Conservation (phyloP, 2,329 filamentous ascomycete species). For the Cadophora sp. region DNA sequence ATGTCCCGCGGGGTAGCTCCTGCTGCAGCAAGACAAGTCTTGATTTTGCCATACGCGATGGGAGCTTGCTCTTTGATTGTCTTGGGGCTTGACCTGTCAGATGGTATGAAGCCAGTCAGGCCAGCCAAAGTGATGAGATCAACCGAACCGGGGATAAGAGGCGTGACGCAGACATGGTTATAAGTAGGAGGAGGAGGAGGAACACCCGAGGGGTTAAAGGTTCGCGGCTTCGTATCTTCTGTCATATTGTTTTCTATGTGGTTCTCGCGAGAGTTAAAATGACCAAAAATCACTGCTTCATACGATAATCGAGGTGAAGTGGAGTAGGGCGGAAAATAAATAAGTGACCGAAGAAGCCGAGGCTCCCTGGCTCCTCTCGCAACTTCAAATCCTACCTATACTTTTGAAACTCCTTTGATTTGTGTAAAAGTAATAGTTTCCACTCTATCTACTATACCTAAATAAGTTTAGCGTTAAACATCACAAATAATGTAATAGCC, state of each 20-base stretch:
- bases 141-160: constrained; percentile 23
- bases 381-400: too few relatives aligned
- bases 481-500: too few relatives aligned
- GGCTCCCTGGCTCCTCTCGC: too few relatives aligned
- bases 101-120: neutral
- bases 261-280: too few relatives aligned
- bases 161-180: constrained; percentile 25
- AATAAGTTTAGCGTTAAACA: too few relatives aligned
- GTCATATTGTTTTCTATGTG: neutral
- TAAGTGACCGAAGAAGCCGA: too few relatives aligned
- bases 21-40: constrained; percentile 22
- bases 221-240: constrained; percentile 14
- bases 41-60: constrained; percentile 23
- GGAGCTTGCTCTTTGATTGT: constrained; percentile 20
- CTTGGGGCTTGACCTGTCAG: constrained; percentile 3
- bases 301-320: too few relatives aligned
- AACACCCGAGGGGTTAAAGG: constrained; percentile 12
- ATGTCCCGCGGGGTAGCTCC: constrained; percentile 22
- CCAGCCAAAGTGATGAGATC: constrained; percentile 20
- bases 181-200: constrained; percentile 20
- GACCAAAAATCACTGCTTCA: too few relatives aligned
- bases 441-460: too few relatives aligned
- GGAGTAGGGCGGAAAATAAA: too few relatives aligned
- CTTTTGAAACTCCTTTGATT: too few relatives aligned
- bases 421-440: too few relatives aligned